Conservation (phyloP, 371 early-diverging fungal genomes). For the Encephalitozoon intestinalis region DNA sequence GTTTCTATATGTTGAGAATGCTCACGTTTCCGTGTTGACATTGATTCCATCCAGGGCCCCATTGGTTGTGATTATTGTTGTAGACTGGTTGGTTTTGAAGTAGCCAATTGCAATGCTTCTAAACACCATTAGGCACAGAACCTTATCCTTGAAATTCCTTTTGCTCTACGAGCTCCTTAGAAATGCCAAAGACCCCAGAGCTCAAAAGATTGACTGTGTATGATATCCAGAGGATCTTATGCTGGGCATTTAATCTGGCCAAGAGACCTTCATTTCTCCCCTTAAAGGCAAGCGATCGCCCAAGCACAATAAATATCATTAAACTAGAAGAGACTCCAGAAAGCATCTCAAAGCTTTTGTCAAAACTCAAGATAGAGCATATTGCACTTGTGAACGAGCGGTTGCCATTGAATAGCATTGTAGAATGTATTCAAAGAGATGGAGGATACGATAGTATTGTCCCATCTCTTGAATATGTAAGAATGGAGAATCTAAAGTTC, state of each 20-base stretch:
- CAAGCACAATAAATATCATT: background rate
- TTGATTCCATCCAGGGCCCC: slow-evolving; percentile 7
- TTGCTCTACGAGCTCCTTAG: background rate
- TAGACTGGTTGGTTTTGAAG: background rate
- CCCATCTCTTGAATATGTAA: background rate
- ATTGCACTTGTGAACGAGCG: slow-evolving; percentile 19
- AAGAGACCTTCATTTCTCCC: slow-evolving; percentile 27
- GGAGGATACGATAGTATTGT: background rate
- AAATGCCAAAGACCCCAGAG: background rate
- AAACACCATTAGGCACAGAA: background rate
- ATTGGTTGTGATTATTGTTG: slow-evolving; percentile 3
- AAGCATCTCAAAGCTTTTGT: background rate
- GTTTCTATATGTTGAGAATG: background rate
- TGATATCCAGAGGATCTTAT: slow-evolving; percentile 33
- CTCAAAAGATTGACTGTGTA: slow-evolving; percentile 22
- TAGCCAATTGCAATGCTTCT: background rate
- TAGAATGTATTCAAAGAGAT: slow-evolving; percentile 5
- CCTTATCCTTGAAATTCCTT: background rate
- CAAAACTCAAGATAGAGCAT: background rate
- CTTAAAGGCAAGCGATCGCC: background rate
- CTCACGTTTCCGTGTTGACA: background rate
- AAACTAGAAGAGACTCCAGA: background rate
- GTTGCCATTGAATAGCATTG: slow-evolving; percentile 2
- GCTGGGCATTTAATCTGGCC: slow-evolving; percentile 17
- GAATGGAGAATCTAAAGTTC: slow-evolving; percentile 7